Conservation (phyloP, 495 filamentous ascomycete genomes). For the Aspergillus heteromorphus region DNA sequence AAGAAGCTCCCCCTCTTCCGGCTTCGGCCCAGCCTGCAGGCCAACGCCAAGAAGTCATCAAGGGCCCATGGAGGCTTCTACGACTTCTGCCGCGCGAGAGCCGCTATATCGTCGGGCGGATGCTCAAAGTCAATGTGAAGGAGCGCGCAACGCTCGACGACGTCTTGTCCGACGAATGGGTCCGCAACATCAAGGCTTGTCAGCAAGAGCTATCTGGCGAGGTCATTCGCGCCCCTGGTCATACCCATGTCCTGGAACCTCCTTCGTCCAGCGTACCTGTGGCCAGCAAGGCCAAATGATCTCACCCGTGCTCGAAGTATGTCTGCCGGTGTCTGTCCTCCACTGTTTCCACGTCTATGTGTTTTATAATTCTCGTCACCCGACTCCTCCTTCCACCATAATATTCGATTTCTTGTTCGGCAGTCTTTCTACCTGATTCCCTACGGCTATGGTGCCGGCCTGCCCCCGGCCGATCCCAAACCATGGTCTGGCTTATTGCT, state of each 20-base stretch:
- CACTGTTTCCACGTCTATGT: conserved; percentile 7
- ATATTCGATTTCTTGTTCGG: not conserved
- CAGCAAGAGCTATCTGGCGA: conserved; percentile 54
- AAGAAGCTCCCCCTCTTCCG: conserved; percentile 41
- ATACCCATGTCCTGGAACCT: conserved; percentile 60
- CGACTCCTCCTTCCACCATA: not conserved
- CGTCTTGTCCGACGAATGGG: conserved; percentile 86
- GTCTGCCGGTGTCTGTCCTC: conserved; percentile 4
- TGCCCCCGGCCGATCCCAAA: not conserved
- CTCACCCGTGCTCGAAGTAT: conserved; percentile 2
- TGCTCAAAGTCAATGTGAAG: conserved; percentile 86
- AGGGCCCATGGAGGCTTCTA: conserved; percentile 90
- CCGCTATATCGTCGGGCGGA: conserved; percentile 80
- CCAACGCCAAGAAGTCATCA: conserved; percentile 69
- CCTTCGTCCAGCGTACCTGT: conserved; percentile 41
- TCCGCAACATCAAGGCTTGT: conserved; percentile 62
- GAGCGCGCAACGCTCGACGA: conserved; percentile 79
- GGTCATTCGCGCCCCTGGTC: conserved; percentile 48
- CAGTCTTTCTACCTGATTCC: conserved; percentile 3
- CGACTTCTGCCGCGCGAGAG: conserved; percentile 86
- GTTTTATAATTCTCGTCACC: conserved; percentile 11
- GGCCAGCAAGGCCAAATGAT: conserved; percentile 38
- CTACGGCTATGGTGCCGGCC: conserved; percentile 2
- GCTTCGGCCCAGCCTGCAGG: conserved; percentile 20
- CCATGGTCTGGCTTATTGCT: conserved; percentile 8